Evolutionary conservation across 805 yeast species (phyloP).

Genomic region (Candida chauliodis): DNA sequence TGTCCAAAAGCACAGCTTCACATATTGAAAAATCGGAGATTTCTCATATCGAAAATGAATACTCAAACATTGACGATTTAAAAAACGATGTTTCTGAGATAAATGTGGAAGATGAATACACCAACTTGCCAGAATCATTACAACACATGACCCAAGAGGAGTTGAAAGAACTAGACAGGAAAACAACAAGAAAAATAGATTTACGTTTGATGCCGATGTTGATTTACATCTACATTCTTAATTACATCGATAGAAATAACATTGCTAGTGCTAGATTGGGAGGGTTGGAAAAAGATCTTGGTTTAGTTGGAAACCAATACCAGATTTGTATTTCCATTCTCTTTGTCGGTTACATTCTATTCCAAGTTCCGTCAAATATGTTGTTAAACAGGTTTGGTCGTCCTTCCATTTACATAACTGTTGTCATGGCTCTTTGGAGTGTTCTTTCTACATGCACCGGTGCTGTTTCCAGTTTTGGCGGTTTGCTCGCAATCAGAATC

Average conservation of each 20-base stretch:
- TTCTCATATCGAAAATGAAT: conserved; percentile 9
- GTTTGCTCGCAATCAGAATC: conserved; percentile 44
- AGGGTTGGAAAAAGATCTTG: conserved; percentile 43
- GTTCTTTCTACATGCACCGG: conserved; percentile 45
- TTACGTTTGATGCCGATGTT: conserved; percentile 48
- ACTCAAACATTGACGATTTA: neutral
- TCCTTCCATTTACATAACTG: conserved; percentile 49
- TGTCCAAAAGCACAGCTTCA: conserved; percentile 4
- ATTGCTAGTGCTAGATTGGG: conserved; percentile 54
- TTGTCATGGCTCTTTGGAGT: conserved; percentile 52
- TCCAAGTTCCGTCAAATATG: conserved; percentile 50
- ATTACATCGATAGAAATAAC: conserved; percentile 50
- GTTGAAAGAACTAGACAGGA: conserved; percentile 38
- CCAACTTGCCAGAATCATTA: conserved; percentile 29
- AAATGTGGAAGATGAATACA: conserved; percentile 8
- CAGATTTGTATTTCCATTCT: conserved; percentile 52
- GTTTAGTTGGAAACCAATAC: conserved; percentile 40
- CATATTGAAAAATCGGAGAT: conserved; percentile 6
- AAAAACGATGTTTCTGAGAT: neutral
- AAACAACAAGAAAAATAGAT: conserved; percentile 47
- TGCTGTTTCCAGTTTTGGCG: conserved; percentile 41
- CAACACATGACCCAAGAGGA: conserved; percentile 36
- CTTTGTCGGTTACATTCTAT: conserved; percentile 46
- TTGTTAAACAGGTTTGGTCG: conserved; percentile 43
- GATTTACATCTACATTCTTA: conserved; percentile 48